Percentiles rank a stretch among this genome's conserved stretches.
These are phyloP conservation scores for Sporothrix variecibatus DNA, from an alignment of 2,329 filamentous ascomycete species.

Conservation along the genomic window DNA sequence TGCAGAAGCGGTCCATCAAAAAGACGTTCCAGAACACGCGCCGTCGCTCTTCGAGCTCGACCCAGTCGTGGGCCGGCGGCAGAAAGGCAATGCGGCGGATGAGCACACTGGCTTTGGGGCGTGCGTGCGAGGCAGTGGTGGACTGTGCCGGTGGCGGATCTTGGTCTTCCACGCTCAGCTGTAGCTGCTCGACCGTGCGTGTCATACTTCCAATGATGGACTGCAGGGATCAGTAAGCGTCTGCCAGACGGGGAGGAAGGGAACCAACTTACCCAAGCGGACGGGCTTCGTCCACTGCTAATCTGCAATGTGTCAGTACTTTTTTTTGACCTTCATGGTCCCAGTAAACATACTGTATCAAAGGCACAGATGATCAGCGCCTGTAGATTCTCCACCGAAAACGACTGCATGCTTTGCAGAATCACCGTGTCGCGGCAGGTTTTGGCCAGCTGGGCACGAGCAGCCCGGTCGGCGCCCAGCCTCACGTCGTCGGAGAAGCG, in stretches of 20 bases:
- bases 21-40: slow-evolving; percentile 44
- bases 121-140: too few relatives aligned
- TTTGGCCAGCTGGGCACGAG: slow-evolving; percentile 12
- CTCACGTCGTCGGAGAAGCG: slow-evolving; percentile 38
- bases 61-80: slow-evolving; percentile 36
- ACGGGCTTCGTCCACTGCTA: slow-evolving; percentile 37
- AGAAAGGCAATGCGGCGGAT: slow-evolving; percentile 29
- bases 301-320: too few relatives aligned
- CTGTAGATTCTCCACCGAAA: slow-evolving; percentile 40
- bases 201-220: slow-evolving; percentile 42
- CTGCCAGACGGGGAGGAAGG: too few relatives aligned
- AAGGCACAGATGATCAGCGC: slow-evolving; percentile 40
- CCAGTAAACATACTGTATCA: too few relatives aligned
- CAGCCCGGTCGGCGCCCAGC: background rate
- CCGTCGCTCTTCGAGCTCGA: slow-evolving; percentile 33
- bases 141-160: too few relatives aligned
- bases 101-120: background rate
- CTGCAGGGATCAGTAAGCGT: too few relatives aligned
- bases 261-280: too few relatives aligned
- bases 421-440: slow-evolving; percentile 30
- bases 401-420: slow-evolving; percentile 36
- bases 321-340: too few relatives aligned
- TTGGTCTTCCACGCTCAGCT: slow-evolving; percentile 44
- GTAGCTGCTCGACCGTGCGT: slow-evolving; percentile 41
- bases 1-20: slow-evolving; percentile 38